Evolutionary conservation across 148 eudicot genomes (phyloP).

Genomic region (Amaranthus palmeri): DNA sequence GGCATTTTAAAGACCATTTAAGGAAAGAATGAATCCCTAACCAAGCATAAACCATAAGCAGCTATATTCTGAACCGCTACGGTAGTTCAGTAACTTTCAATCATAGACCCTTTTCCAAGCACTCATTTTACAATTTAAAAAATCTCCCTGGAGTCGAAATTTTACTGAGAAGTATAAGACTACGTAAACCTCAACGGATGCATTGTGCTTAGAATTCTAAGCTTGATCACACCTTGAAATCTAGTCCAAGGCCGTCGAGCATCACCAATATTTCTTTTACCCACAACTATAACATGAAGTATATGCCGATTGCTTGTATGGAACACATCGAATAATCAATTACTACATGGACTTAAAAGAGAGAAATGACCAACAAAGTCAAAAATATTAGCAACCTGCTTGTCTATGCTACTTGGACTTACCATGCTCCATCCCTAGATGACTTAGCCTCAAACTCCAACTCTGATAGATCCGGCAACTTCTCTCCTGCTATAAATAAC

Average conservation of each 20-base stretch:
- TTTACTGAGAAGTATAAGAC: background rate
- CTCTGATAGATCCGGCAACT: conserved; percentile 43
- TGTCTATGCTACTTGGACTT: conserved; percentile 19
- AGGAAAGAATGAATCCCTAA: background rate
- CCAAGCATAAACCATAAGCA: background rate
- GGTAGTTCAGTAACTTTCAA: background rate
- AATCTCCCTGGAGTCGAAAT: background rate
- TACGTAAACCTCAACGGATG: background rate
- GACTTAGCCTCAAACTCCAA: conserved; percentile 85
- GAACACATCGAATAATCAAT: background rate
- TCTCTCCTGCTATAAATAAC: conserved; percentile 39
- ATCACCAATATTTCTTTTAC: background rate
- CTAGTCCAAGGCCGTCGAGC: background rate
- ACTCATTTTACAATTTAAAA: background rate
- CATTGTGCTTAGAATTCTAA: background rate
- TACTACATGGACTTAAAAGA: conserved; percentile 2
- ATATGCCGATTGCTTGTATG: background rate
- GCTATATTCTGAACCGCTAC: background rate
- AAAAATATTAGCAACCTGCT: conserved; percentile 1
- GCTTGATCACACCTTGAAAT: background rate
- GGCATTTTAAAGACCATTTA: background rate
- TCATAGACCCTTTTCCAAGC: background rate
- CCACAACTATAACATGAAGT: background rate
- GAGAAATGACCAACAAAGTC: background rate
- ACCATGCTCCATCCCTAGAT: conserved; percentile 83